A percentile compares a stretch with the other conserved stretches of the same genome.
phyloP scores from a whole-genome alignment of 768 basidiomycete species.

The Kwoniella bestiolae region DNA sequence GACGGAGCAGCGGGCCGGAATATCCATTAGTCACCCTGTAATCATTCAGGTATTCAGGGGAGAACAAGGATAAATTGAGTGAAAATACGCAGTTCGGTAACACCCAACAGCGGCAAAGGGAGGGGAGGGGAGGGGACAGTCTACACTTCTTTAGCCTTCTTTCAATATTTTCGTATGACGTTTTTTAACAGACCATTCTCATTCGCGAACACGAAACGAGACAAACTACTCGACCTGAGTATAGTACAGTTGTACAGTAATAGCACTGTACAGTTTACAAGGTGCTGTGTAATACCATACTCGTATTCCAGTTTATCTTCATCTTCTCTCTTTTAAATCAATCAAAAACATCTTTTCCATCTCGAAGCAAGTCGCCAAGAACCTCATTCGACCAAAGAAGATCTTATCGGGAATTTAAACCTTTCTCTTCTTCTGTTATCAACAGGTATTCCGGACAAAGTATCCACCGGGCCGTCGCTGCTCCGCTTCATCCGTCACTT shows the following conservation, averaged over 20 bases:
- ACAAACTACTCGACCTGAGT: no score
- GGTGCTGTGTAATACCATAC: not conserved
- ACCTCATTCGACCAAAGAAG: not conserved
- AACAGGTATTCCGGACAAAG: not conserved
- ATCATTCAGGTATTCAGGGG: not conserved
- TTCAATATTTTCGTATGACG: constrained; percentile 3
- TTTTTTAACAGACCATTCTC: not conserved
- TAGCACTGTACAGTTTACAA: no score
- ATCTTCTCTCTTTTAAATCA: not conserved
- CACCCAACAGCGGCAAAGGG: constrained; percentile 5
- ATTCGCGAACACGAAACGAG: not conserved
- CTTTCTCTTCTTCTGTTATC: not conserved
- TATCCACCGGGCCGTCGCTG: constrained; percentile 5
- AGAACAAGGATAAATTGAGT: constrained; percentile 2
- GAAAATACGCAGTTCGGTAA: constrained; percentile 15
- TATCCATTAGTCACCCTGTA: not conserved
- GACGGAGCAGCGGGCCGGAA: constrained; percentile 10
- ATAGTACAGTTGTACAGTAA: no score
- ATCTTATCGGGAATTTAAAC: constrained; percentile 4
- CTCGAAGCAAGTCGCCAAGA: not conserved
- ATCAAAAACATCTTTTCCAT: not conserved
- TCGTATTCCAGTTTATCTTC: no score
- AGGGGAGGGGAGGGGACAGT: no score
- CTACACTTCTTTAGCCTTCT: no score
- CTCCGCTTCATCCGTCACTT: constrained; percentile 1